Conservation (phyloP, 179 eudicot species). For the Nepenthes alata region DNA sequence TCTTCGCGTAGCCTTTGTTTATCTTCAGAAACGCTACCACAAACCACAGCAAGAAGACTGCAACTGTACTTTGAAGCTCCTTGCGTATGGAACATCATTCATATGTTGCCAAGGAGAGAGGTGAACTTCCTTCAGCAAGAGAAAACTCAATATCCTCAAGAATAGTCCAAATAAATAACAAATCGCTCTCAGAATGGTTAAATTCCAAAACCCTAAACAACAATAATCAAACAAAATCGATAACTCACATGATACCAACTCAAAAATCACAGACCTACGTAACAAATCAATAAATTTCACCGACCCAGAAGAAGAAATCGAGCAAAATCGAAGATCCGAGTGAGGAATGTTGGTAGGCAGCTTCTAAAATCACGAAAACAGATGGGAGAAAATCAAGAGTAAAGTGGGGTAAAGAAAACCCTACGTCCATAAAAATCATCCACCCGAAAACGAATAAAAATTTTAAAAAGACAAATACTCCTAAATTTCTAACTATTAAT, state of each 20-base stretch:
- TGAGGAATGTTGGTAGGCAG: not conserved
- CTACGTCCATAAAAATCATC: constrained; percentile 1
- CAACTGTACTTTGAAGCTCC: constrained; percentile 59
- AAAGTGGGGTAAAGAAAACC: constrained; percentile 17
- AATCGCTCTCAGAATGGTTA: not conserved
- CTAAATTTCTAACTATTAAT: constrained; percentile 8
- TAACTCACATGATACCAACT: constrained; percentile 19
- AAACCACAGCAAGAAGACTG: constrained; percentile 62
- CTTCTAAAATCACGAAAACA: not conserved
- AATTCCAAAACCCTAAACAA: constrained; percentile 9
- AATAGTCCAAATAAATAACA: not conserved
- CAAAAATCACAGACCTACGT: not conserved
- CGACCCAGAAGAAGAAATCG: constrained; percentile 21
- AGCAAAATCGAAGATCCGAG: not conserved
- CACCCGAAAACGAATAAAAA: not conserved
- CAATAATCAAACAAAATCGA: constrained; percentile 10
- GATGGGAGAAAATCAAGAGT: not conserved
- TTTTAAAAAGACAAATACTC: constrained; percentile 12
- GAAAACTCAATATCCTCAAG: constrained; percentile 7
- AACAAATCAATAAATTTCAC: constrained; percentile 8
- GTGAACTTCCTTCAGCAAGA: constrained; percentile 6
- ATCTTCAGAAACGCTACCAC: constrained; percentile 26
- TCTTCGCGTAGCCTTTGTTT: constrained; percentile 17
- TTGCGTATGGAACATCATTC: constrained; percentile 49
- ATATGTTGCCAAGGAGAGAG: not conserved